These are phyloP conservation scores for Podaxis sp. DNA, from an alignment of 768 basidiomycete genomes.

Conservation along the genomic window DNA sequence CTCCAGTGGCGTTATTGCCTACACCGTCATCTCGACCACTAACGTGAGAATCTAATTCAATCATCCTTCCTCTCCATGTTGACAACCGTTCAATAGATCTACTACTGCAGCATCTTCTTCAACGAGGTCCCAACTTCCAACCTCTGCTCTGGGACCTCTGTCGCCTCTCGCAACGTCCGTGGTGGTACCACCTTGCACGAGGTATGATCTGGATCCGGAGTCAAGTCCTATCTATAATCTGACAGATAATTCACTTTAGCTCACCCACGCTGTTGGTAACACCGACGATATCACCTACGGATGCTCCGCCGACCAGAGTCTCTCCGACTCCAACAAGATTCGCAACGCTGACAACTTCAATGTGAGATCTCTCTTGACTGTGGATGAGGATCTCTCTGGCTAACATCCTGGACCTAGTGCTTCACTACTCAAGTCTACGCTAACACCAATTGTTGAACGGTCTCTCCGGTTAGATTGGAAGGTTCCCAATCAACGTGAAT, in stretches of 20 bases:
- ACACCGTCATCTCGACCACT: conserved; percentile 41
- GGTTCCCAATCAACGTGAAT: background rate
- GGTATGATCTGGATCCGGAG: conserved; percentile 16
- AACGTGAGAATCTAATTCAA: conserved; percentile 25
- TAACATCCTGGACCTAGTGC: conserved; percentile 24
- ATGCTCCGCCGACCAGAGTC: conserved; percentile 35
- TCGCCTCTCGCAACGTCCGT: conserved; percentile 40
- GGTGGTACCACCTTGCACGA: conserved; percentile 46
- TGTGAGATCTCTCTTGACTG: conserved; percentile 20
- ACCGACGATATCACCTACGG: conserved; percentile 40
- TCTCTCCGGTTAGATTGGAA: background rate
- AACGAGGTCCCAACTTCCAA: conserved; percentile 32
- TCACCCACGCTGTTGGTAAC: conserved; percentile 37
- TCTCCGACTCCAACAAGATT: conserved; percentile 27
- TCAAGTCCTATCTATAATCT: background rate
- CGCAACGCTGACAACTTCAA: conserved; percentile 46
- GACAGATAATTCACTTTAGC: conserved; percentile 17
- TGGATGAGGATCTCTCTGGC: background rate
- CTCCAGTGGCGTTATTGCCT: conserved; percentile 36
- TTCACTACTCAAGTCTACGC: conserved; percentile 41
- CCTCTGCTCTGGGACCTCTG: conserved; percentile 40
- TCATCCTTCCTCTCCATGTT: background rate
- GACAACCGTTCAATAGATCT: conserved; percentile 27
- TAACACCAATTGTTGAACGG: conserved; percentile 32
- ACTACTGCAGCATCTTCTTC: conserved; percentile 45